Base-by-base conservation (phyloP, 345 rosid species). In the Corchorus capsularis region DNA sequence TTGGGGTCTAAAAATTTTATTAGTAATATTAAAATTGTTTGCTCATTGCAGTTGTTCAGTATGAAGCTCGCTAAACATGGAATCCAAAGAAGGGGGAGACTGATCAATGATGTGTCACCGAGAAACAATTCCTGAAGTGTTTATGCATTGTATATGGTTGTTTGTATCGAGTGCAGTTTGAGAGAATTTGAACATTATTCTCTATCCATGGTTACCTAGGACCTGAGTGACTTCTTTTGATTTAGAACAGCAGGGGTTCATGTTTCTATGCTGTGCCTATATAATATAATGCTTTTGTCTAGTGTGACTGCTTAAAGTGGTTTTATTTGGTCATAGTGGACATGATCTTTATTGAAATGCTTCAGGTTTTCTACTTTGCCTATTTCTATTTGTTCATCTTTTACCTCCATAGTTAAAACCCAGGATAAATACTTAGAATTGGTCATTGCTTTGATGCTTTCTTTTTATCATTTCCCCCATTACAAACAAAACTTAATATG, bases 11-110 rank as follows among this genome's bases (percentile, higher is more conserved):
- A 86, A 63, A 7, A 10, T 0, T 15, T 35, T 46, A 15, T 14
- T 1, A 15, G 9, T 52, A 54, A 53, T 56, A 43, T 45, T 2
- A 61, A 50, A 50, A 49, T 11, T 15, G 6, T 43, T 65, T 72
- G 46, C 69, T 80, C 60, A 49, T 52, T 85, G 85, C 89, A 89
- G 97, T 89, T 83, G 87, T 90, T 72, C 91, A 92, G 72, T 90
- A 89, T 19, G 90, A 87, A 84, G 94, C 93, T 55, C 91, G 89
- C 69, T 92, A 43, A 89, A 39, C 27, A n/a, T 22, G 78, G 54
- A 65, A 17, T 16, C 54, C 15, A 16, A 11, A 19, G 32, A 41
- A 27, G 50, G 63, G 6, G 27, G 34, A 27, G 41, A 8, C 11
- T 27, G 27, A 8, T 32, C 19, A 49, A 41, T 57, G 17, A 2